Percentiles rank a stretch among this genome's conserved stretches.
Conservation (phyloP, 2,329 filamentous ascomycete genomes). For the Epichloe sibirici region DNA sequence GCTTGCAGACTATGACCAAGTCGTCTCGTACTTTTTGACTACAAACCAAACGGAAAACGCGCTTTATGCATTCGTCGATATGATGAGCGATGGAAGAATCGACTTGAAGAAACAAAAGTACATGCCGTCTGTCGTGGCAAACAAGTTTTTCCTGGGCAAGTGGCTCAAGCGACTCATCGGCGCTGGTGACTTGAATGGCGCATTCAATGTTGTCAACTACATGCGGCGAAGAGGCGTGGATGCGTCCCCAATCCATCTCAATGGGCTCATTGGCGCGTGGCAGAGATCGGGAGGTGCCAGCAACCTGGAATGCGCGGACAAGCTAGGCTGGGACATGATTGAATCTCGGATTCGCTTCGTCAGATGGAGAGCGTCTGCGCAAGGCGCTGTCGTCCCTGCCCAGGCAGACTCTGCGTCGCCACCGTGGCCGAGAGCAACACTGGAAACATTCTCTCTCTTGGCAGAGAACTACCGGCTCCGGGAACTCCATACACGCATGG, state of each 20-base stretch:
- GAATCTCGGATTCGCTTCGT: conserved; percentile 53
- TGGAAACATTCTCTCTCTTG: conserved; percentile 68
- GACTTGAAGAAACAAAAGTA: conserved; percentile 31
- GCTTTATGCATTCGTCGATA: conserved; percentile 71
- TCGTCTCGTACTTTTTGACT: conserved; percentile 59
- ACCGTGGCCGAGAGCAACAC: conserved; percentile 45
- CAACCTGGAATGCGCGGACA: conserved; percentile 49
- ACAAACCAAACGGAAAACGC: conserved; percentile 54
- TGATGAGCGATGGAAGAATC: conserved; percentile 58
- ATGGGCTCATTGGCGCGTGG: conserved; percentile 71
- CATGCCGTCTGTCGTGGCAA: conserved; percentile 41
- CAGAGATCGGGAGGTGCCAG: conserved; percentile 47
- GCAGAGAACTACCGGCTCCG: conserved; percentile 59
- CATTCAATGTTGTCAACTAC: conserved; percentile 58
- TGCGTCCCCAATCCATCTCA: conserved; percentile 64
- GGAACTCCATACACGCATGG: conserved; percentile 43
- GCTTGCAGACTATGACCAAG: conserved; percentile 64
- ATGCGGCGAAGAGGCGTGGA: conserved; percentile 59
- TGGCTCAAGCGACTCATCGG: conserved; percentile 80
- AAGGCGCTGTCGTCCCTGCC: neutral
- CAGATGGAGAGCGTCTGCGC: conserved; percentile 25
- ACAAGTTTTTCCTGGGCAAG: conserved; percentile 75
- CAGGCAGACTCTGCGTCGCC: conserved; percentile 2
- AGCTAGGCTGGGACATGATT: conserved; percentile 67
- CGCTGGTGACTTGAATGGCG: conserved; percentile 56